Evolutionary conservation across 306 rosid genomes (phyloP), one percentile per base, ranked within the genome.

Genomic region (Cucurbita moschata): DNA sequence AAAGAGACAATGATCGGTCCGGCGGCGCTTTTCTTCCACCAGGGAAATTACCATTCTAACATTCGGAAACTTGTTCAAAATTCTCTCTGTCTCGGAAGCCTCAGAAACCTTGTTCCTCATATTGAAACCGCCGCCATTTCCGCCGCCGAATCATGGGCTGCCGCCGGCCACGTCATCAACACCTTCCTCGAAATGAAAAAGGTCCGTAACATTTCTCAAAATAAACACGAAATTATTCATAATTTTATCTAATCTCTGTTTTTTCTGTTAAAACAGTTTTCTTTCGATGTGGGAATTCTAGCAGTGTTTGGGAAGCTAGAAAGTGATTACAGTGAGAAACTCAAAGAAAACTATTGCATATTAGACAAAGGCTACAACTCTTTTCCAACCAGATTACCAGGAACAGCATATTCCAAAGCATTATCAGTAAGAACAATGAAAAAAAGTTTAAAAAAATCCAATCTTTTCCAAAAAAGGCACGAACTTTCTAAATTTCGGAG

Each of bases 1-100:
- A 93, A 93, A 74, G 98, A 93, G 88, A 84, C 75, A 47, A 49
- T 92, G 35, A 90, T 92, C 63, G 98, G 98, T n/a, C 89, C 96
- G 76, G 80, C 88, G 9, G 98, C 98, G 75, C 83, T 93, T 57
- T 93, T 93, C 83, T 93, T 88, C 61, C 96, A 93, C 84, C 91
- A 90, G 80, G 98, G 96, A 52, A 66, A 82, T 10, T 90, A 90
- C 85, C 98, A 93, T 74, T 49, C 80, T 35, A 82, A 74, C 19
- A 79, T 90, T 1, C 79, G 89, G 68, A 90, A 88, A 81, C 88
- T 93, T 2, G 92, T 93, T 40, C 93, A 83, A 23, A 82, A 59
- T 40, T 88, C 93, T 1, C 84, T 90, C 13, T 81, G 90, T 14
- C 96, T 87, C 0, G 85, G 87, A 67, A 47, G 84, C 21, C 76